These are phyloP conservation scores for Acorus gramineus DNA, from an alignment of 106 monocot genomes.

Conservation along the genomic window DNA sequence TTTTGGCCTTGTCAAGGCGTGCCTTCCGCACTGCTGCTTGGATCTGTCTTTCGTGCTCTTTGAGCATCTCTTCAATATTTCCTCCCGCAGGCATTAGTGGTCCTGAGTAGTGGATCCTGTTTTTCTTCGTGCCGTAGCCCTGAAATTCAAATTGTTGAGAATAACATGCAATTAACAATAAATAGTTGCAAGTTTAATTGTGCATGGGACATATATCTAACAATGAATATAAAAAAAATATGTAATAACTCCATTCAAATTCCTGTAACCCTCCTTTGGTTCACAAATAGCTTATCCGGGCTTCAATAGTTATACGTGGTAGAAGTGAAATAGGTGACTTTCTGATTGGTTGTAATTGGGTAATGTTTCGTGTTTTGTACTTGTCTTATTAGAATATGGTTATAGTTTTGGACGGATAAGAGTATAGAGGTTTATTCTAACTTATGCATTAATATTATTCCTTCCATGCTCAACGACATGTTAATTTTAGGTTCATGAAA, in stretches of 20 bases:
- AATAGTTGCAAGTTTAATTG: neutral
- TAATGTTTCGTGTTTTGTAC: too few species aligned
- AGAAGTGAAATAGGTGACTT: too few species aligned
- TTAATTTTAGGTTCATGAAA: too few species aligned
- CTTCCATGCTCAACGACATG: too few species aligned
- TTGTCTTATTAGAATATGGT: too few species aligned
- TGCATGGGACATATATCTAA: neutral
- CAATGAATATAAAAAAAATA: neutral
- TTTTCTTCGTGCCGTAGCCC: slow-evolving; percentile 32
- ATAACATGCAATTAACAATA: too few species aligned
- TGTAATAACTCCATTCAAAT: neutral
- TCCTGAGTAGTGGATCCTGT: slow-evolving; percentile 37
- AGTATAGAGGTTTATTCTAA: too few species aligned
- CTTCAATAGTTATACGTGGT: too few species aligned
- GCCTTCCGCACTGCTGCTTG: slow-evolving; percentile 37
- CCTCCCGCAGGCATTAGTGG: slow-evolving; percentile 31
- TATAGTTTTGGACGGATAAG: too few species aligned
- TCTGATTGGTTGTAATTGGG: too few species aligned
- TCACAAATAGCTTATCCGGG: too few species aligned
- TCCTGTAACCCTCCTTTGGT: neutral
- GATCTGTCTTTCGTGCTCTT: slow-evolving; percentile 44
- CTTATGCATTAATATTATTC: too few species aligned
- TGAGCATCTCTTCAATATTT: slow-evolving; percentile 37
- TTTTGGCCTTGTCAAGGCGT: slow-evolving; percentile 20
- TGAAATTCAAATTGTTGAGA: neutral